Percentiles rank a stretch among this genome's conserved stretches.
Evolutionary conservation across 805 yeast genomes (phyloP).

Genomic region (Candida ulmi): DNA sequence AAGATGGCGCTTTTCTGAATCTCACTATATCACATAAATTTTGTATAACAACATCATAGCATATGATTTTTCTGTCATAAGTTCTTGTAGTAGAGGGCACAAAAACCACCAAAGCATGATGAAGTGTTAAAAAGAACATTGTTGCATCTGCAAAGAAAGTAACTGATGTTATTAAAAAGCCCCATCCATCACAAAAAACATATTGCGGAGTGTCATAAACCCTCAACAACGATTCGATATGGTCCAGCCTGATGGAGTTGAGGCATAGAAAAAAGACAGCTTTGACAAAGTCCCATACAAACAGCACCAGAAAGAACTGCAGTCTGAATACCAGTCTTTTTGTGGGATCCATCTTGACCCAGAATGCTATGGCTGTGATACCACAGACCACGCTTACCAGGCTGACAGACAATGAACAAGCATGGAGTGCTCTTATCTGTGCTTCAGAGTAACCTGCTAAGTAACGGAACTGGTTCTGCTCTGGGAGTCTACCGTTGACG

Average conservation of each 20-base stretch:
- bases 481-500: background rate
- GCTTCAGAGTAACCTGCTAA: slow-evolving; percentile 1
- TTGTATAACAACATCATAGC: slow-evolving; percentile 2
- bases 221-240: background rate
- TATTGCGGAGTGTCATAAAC: background rate
- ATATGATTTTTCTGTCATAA: slow-evolving; percentile 7
- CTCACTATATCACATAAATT: slow-evolving; percentile 1
- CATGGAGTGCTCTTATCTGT: slow-evolving; percentile 8
- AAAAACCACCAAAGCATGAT: slow-evolving; percentile 18
- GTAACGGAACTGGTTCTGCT: background rate
- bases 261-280: slow-evolving; percentile 5
- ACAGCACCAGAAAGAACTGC: slow-evolving; percentile 12
- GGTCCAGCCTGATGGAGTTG: background rate
- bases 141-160: slow-evolving; percentile 13
- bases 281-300: slow-evolving; percentile 14
- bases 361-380: slow-evolving; percentile 9
- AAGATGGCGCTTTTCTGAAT: background rate
- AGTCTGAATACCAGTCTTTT: slow-evolving; percentile 18
- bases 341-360: slow-evolving; percentile 19
- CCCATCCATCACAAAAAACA: slow-evolving; percentile 16
- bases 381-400: slow-evolving; percentile 14
- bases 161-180: slow-evolving; percentile 10
- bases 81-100: slow-evolving; percentile 7
- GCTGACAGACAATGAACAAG: slow-evolving; percentile 7
- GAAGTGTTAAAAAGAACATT: slow-evolving; percentile 16